Conservation (phyloP, 768 basidiomycete genomes). For the Infundibulicybe gibba region DNA sequence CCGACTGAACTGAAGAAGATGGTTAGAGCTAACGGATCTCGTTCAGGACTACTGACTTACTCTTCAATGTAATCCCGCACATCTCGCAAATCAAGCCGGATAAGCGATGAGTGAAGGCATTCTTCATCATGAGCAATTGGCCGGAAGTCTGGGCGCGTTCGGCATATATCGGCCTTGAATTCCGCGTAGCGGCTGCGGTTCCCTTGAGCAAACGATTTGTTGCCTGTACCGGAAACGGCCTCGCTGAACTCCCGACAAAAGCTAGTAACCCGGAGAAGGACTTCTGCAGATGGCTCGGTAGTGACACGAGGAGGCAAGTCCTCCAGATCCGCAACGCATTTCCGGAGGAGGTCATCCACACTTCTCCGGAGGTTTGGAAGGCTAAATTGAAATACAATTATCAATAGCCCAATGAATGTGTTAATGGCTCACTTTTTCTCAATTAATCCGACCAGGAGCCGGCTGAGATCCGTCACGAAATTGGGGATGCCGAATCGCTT, state of each 20-base stretch:
- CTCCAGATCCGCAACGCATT: conserved; percentile 27
- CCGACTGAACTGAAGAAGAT: conserved; percentile 21
- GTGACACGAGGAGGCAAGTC: conserved; percentile 35
- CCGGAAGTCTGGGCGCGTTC: conserved; percentile 41
- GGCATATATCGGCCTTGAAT: conserved; percentile 30
- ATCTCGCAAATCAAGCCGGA: conserved; percentile 9
- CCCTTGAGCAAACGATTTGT: conserved; percentile 32
- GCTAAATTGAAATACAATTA: conserved; percentile 21
- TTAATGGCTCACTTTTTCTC: conserved; percentile 40
- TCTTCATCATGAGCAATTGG: too few species aligned
- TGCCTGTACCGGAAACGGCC: conserved; percentile 24
- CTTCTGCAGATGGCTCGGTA: conserved; percentile 39
- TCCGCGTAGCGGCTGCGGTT: conserved; percentile 25
- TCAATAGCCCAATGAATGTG: not conserved
- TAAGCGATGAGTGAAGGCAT: conserved; percentile 9
- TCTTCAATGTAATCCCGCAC: conserved; percentile 24
- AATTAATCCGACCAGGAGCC: conserved; percentile 49
- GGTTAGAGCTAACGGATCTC: not conserved
- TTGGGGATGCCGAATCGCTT: conserved; percentile 52
- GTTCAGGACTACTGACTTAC: conserved; percentile 12
- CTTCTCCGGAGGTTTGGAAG: conserved; percentile 39
- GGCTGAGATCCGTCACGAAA: conserved; percentile 50
- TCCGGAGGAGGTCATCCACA: conserved; percentile 34
- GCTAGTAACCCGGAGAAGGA: conserved; percentile 35
- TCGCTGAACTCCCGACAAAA: conserved; percentile 39